Base-by-base conservation (phyloP, 805 yeast species). In the Candida vaughaniae region DNA sequence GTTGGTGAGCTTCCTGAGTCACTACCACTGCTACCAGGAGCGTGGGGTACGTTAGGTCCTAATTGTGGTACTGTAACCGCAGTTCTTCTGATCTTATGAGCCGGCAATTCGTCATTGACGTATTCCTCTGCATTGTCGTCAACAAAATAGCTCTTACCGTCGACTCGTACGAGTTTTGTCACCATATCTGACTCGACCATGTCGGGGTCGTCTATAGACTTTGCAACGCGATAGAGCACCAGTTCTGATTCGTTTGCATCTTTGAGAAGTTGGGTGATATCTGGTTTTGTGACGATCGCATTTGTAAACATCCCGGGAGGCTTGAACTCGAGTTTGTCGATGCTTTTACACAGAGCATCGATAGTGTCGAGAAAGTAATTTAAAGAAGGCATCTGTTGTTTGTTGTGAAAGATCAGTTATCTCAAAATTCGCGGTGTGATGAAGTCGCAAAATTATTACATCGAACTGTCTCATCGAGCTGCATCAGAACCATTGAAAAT, bases 241-340 rank as follows among this genome's bases (percentile, higher is more conserved):
- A 63, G 73, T 46, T 80, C 85, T 25, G 69, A 67, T 0, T 50
- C 55, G 23, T 75, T 74, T 3, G 83, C 78, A 53, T 82, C 88
- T 46, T 82, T 66, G 15, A 82, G 58, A n/a, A 82, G 58, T 15
- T 69, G 60, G 2, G 81, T 77, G 39, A 80, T 78, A 19, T 68
- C 66, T 9, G 79, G 78, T 33, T 64, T 58, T 17, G 68, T 59
- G 7, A 78, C 66, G 12, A 80, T 60, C 2, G 88, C 82, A 49
- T 82, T 82, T 26, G 83, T 77, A 55, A 82, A 82, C 3, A 78
- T 71, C 0, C 87, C 86, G 0, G 85, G 77, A 0, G 72, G 66
- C 15, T 68, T 56, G 54, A 81, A 81, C 37, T 75, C 62, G 3
- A 73, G 63, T 7, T 62, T 53, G 17, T 64, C 56, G 7, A 78